Evolutionary conservation across 345 rosid species (phyloP), one percentile per base, ranked within the genome.

Genomic region (Hevea brasiliensis): DNA sequence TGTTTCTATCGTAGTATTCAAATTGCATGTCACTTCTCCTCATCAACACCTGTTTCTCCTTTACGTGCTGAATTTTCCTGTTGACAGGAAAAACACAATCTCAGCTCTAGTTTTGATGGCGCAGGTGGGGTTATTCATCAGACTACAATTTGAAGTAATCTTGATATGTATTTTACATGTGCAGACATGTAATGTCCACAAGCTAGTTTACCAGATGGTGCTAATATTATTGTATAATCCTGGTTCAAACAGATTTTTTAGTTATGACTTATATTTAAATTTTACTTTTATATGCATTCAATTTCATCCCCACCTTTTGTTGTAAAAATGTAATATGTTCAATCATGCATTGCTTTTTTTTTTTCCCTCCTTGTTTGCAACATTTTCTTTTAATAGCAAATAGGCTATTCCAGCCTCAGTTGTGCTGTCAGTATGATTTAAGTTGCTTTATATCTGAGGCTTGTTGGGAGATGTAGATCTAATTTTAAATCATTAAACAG

Each of bases 291-390:
- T 18, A 44, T 44, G 54, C 68, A 6, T n/a, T n/a, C n/a, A n/a
- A n/a, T n/a, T 24, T 45, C 37, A 32, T 32, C 3, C 37, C 2
- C 12, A 15, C 40, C 55, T 24, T 65, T 64, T 65, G 9, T 29
- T 13, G 35, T 23, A 47, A 47, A 65, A 41, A 13, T 44, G 4
- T 20, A 20, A n/a, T 37, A 44, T 44, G 17, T 15, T 65, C 24
- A 44, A 45, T 26, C 54, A 13, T 65, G 37, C 32, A 3, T 47
- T 64, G 29, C 13, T 12, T 47, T 65, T 26, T 44, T 26, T 5
- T 2, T 45, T 65, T 62, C 40, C 21, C 10, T 63, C 45, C 21
- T 24, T 65, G 69, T 65, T 65, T 35, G 21, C 65, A 61, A n/a
- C 7, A 8, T 23, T 61, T 11, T 37, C n/a, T 37, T 61, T 8